Evolutionary conservation across 2,329 filamentous ascomycete genomes (phyloP).

Genomic region (Talaromyces sp.): DNA sequence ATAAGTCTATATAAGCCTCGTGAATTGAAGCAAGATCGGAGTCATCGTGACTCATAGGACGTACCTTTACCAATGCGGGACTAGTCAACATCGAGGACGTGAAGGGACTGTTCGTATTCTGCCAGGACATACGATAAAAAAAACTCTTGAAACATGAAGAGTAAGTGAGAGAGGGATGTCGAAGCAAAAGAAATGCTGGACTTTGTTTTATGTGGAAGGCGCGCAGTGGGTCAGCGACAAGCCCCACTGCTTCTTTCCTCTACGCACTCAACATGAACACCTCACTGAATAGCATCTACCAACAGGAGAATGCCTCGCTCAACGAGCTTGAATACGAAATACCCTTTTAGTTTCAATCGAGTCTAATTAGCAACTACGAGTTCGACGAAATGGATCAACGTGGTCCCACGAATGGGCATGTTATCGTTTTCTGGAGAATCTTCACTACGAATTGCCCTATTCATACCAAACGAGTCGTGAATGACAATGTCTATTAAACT

Average conservation of each 20-base stretch:
- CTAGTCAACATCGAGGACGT: not conserved
- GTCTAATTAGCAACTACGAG: not conserved
- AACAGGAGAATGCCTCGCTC: too few relatives aligned
- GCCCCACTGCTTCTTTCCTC: too few relatives aligned
- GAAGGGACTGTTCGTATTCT: not conserved
- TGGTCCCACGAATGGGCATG: not conserved
- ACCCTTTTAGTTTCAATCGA: too few relatives aligned
- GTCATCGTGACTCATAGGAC: slow-evolving; percentile 3
- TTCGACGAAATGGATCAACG: slow-evolving; percentile 8
- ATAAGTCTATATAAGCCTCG: not conserved
- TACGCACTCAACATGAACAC: too few relatives aligned
- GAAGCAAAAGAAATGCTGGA: too few relatives aligned
- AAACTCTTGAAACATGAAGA: too few relatives aligned
- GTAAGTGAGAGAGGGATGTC: too few relatives aligned
- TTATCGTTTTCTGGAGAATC: slow-evolving; percentile 1
- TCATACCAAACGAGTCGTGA: not conserved
- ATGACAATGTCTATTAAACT: not conserved
- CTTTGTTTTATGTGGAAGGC: too few relatives aligned
- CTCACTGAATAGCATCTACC: too few relatives aligned
- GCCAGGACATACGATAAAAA: too few relatives aligned
- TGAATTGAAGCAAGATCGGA: not conserved
- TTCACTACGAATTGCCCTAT: not conserved
- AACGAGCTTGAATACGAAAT: too few relatives aligned
- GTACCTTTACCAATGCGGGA: not conserved
- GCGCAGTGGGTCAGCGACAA: too few relatives aligned